Conservation (phyloP, 2,329 filamentous ascomycete genomes). For the Fusarium incarnatum region DNA sequence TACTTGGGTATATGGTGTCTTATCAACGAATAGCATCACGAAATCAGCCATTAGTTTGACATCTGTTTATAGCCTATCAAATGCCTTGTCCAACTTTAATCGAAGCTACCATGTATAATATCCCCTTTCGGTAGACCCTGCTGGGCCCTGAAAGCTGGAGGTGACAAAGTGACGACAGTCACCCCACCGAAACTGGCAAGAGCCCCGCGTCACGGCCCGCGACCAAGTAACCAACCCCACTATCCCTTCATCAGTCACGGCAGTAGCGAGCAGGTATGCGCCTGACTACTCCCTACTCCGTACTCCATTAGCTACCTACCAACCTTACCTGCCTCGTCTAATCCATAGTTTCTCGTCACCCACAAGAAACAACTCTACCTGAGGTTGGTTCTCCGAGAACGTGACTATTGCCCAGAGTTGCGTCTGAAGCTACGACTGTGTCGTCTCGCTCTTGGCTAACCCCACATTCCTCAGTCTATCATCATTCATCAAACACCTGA, state of each 20-base stretch:
- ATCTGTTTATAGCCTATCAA: conserved; percentile 27
- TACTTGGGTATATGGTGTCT: neutral
- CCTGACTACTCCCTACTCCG: conserved; percentile 14
- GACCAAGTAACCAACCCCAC: conserved; percentile 32
- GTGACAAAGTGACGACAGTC: conserved; percentile 32
- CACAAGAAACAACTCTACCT: neutral
- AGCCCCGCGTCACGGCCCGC: conserved; percentile 34
- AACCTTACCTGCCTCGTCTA: neutral
- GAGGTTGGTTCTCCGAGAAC: neutral
- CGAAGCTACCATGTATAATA: conserved; percentile 7
- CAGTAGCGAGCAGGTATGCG: conserved; percentile 27
- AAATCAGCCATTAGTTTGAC: conserved; percentile 16
- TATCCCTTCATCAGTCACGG: conserved; percentile 11
- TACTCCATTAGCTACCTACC: conserved; percentile 5
- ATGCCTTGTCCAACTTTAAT: conserved; percentile 17
- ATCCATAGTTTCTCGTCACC: neutral
- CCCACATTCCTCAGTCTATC: conserved; percentile 13
- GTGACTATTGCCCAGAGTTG: neutral
- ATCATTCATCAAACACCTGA: conserved; percentile 21
- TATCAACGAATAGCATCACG: neutral
- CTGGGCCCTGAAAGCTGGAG: neutral
- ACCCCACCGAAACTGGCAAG: conserved; percentile 30
- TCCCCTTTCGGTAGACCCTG: conserved; percentile 16
- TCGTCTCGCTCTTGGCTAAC: neutral
- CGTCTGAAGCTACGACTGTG: neutral